A percentile compares a stretch with the other conserved stretches of the same genome.
Evolutionary conservation across 2,329 filamentous ascomycete species (phyloP).

Genomic region (Fusarium brachygibbosum): DNA sequence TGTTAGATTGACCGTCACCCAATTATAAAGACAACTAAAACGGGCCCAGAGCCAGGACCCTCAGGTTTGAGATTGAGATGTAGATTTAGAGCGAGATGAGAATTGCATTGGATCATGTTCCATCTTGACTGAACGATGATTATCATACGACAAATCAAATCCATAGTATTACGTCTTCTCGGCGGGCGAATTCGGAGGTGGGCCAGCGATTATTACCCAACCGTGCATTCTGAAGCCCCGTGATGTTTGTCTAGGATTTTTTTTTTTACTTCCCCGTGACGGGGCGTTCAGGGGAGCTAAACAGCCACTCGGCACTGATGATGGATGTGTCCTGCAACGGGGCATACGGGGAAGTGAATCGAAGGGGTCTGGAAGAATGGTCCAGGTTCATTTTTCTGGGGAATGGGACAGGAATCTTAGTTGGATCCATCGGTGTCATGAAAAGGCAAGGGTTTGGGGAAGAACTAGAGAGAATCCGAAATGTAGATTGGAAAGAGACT

Average conservation of each 20-base stretch:
- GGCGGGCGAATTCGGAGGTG: slow-evolving; percentile 44
- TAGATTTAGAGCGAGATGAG: slow-evolving; percentile 26
- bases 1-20: slow-evolving; percentile 25
- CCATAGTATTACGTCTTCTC: slow-evolving; percentile 38
- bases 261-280: slow-evolving; percentile 43
- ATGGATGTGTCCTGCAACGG: slow-evolving; percentile 38
- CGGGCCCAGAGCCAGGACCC: slow-evolving; percentile 27
- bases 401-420: slow-evolving; percentile 12
- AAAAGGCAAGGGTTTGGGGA: slow-evolving; percentile 22
- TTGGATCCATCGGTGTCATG: slow-evolving; percentile 18
- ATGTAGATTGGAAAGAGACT: slow-evolving; percentile 11
- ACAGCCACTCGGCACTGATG: slow-evolving; percentile 35
- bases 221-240: slow-evolving; percentile 36
- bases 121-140: not conserved
- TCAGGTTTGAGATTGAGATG: slow-evolving; percentile 19
- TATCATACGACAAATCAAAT: slow-evolving; percentile 45
- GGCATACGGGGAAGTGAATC: slow-evolving; percentile 30
- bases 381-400: slow-evolving; percentile 31
- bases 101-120: slow-evolving; percentile 21
- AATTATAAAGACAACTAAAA: slow-evolving; percentile 36
- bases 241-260: slow-evolving; percentile 34
- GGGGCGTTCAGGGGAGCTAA: slow-evolving; percentile 31
- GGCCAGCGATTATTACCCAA: slow-evolving; percentile 41
- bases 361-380: slow-evolving; percentile 43
- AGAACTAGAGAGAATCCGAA: slow-evolving; percentile 10